Conservation (phyloP, 2,329 filamentous ascomycete species). For the Juglanconis juglandina region DNA sequence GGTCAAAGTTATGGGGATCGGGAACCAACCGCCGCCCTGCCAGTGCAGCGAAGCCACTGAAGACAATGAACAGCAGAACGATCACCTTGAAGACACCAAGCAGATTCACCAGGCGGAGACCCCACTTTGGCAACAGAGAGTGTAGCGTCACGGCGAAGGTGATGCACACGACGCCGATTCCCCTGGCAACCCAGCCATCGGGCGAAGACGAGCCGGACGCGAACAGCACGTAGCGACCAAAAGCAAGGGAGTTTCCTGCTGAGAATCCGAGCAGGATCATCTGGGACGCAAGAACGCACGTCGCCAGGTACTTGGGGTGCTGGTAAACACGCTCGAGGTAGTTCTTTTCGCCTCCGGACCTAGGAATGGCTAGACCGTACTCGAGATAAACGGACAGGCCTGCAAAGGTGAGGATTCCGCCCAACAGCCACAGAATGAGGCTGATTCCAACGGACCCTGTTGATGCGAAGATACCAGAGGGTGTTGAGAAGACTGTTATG, state of each 20-base stretch:
- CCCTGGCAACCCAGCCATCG: slow-evolving; percentile 55
- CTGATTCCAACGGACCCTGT: slow-evolving; percentile 50
- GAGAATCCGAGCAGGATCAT: slow-evolving; percentile 62
- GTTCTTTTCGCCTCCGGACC: slow-evolving; percentile 63
- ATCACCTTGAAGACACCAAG: slow-evolving; percentile 60
- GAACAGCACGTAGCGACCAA: slow-evolving; percentile 55
- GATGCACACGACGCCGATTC: slow-evolving; percentile 50
- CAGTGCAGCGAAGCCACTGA: slow-evolving; percentile 56
- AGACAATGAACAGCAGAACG: slow-evolving; percentile 58
- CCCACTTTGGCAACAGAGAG: slow-evolving; percentile 51
- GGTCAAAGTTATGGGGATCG: slow-evolving; percentile 54
- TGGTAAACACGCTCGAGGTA: slow-evolving; percentile 63
- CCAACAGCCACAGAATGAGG: slow-evolving; percentile 34
- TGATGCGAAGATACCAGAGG: slow-evolving; percentile 48
- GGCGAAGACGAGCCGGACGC: slow-evolving; percentile 45
- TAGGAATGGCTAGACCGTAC: slow-evolving; percentile 59
- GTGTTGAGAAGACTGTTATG: slow-evolving; percentile 47
- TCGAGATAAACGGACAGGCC: slow-evolving; percentile 62
- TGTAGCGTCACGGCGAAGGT: slow-evolving; percentile 55
- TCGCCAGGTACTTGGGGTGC: slow-evolving; percentile 55
- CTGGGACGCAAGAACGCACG: slow-evolving; percentile 57
- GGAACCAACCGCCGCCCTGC: slow-evolving; percentile 46
- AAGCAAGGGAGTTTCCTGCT: slow-evolving; percentile 55
- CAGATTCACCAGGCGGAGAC: slow-evolving; percentile 56
- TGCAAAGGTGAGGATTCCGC: slow-evolving; percentile 53